These are phyloP conservation scores for Gynochthodes officinalis DNA, from an alignment of 257 asterid species.

Conservation along the genomic window DNA sequence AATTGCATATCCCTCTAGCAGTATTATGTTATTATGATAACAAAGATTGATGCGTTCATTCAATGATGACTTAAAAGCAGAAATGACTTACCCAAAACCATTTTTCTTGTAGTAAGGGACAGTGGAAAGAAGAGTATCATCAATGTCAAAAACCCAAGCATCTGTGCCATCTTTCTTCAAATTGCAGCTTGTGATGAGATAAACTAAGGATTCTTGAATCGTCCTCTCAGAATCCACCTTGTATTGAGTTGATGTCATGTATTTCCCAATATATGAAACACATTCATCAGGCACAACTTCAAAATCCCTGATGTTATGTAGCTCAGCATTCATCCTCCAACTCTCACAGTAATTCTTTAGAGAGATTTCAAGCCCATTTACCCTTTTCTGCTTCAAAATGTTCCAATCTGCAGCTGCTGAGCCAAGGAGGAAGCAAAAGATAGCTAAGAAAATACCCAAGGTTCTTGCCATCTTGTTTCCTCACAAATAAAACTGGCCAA, in stretches of 20 bases:
- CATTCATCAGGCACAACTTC: slow-evolving; percentile 72
- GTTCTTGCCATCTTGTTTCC: slow-evolving; percentile 33
- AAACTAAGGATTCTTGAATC: slow-evolving; percentile 45
- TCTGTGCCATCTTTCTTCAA: slow-evolving; percentile 56
- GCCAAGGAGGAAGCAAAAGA: slow-evolving; percentile 27
- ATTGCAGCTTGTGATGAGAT: slow-evolving; percentile 42
- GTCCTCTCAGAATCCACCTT: slow-evolving; percentile 62
- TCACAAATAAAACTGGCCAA: background rate
- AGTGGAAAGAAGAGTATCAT: slow-evolving; percentile 74
- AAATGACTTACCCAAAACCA: slow-evolving; percentile 54
- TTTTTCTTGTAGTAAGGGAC: slow-evolving; percentile 69
- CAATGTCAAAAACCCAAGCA: slow-evolving; percentile 73
- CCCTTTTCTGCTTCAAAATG: slow-evolving; percentile 46
- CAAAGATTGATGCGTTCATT: too few species aligned
- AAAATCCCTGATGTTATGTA: slow-evolving; percentile 51
- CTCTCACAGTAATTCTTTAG: slow-evolving; percentile 70
- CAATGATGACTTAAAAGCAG: background rate
- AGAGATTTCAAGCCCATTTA: slow-evolving; percentile 43
- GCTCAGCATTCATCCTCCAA: slow-evolving; percentile 80
- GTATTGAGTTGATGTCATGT: slow-evolving; percentile 75
- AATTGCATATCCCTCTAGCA: too few species aligned
- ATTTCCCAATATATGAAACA: slow-evolving; percentile 47
- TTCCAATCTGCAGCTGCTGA: slow-evolving; percentile 54
- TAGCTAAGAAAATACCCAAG: slow-evolving; percentile 23
- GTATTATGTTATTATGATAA: background rate